Evolutionary conservation across 768 basidiomycete genomes (phyloP).

Genomic region (Rhodotorula toruloides): DNA sequence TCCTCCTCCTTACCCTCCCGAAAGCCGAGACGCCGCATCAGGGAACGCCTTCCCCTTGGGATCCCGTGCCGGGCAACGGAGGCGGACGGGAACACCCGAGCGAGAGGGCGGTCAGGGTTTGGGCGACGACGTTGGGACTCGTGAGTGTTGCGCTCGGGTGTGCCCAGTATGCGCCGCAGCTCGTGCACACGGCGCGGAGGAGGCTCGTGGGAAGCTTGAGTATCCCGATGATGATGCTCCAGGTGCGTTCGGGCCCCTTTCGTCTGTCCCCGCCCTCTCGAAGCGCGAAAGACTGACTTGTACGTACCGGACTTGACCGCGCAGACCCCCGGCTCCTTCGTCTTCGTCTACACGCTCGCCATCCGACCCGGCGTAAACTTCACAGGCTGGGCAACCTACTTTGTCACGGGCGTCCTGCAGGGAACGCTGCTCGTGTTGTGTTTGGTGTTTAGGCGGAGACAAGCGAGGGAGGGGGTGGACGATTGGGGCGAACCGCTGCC

Average conservation of each 20-base stretch:
- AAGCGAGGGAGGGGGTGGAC: conserved; percentile 67
- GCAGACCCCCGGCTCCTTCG: conserved; percentile 41
- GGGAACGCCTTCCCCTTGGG: conserved; percentile 3
- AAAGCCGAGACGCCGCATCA: conserved; percentile 29
- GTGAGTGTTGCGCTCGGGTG: conserved; percentile 70
- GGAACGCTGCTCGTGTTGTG: conserved; percentile 77
- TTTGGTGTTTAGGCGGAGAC: conserved; percentile 73
- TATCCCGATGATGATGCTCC: conserved; percentile 92
- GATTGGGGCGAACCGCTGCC: conserved; percentile 65
- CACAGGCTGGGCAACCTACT: conserved; percentile 47
- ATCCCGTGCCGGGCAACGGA: conserved; percentile 43
- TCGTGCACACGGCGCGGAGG: conserved; percentile 59
- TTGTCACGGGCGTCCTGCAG: conserved; percentile 71
- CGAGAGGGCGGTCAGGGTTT: conserved; percentile 52
- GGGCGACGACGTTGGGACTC: conserved; percentile 85
- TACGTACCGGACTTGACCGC: not conserved
- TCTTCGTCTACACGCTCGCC: conserved; percentile 44
- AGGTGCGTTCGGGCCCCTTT: conserved; percentile 63
- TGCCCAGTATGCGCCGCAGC: conserved; percentile 82
- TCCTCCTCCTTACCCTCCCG: conserved; percentile 49
- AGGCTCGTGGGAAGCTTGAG: conserved; percentile 87
- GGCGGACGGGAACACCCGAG: conserved; percentile 41
- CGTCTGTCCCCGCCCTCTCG: not conserved
- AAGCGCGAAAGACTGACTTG: too few species aligned
- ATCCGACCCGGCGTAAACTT: conserved; percentile 48